Evolutionary conservation across 75 land plant genomes (phyloP), one percentile per base, ranked within the genome.

Genomic region (Pinus tabuliformis): DNA sequence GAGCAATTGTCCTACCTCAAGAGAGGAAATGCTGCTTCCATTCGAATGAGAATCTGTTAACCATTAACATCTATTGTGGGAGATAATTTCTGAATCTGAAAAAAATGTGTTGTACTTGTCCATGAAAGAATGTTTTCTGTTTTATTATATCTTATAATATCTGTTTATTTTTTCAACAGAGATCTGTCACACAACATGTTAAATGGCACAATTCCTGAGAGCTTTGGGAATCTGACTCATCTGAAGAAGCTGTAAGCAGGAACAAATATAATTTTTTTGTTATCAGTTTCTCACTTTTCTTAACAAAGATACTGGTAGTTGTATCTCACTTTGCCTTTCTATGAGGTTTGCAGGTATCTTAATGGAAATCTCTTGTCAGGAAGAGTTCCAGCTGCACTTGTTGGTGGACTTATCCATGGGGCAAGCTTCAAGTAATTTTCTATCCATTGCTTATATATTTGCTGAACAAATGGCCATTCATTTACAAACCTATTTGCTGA

Each of bases 181-280:
- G 99, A 97, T 73, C 86, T 97, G 16, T 92, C 99, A 58, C 87
- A 80, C 89, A 97, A 97, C 78, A 73, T 64, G 77, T 70, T 97
- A 28, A 97, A 90, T 83, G 98, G 99, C 54, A 83, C 98, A 18
- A 92, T 97, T 80, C 99, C 99, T 54, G 95, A 87, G 58, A 93
- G 79, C 70, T 86, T 97, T 56, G 99, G 99, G 56, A 75, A 86
- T 72, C 83, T 95, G 59, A 81, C 83, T 60, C 78, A 81, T 70
- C 81, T 97, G 70, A 60, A 63, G 21, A 85, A 73, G 79, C 77
- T 97, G 99, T 97, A 89, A 86, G 71, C 52, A 68, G 39, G 93
- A 62, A 24, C 16, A 45, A 11, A 33, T 33, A 33, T 33, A 33
- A 33, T 59, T 33, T 56, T 30, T 24, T 28, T 33, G 57, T 80